These are phyloP conservation scores for Ceratobasidium papillatum DNA, from an alignment of 1,284 basidiomycete genomes.

Conservation along the genomic window DNA sequence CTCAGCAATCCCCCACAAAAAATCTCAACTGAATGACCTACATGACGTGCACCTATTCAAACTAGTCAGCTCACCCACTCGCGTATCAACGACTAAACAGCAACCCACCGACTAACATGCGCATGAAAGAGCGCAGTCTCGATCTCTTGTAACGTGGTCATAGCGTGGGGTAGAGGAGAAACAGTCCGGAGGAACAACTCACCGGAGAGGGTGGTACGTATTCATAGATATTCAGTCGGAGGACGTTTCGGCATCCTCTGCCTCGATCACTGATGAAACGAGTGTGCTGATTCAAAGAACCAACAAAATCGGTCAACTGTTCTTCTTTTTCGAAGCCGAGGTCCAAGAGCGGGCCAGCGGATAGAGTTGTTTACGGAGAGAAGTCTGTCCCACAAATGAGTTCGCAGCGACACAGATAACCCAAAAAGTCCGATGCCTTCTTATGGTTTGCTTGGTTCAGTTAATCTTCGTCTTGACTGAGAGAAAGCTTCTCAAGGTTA, in stretches of 20 bases:
- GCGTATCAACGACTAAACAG: neutral
- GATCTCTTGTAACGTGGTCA: neutral
- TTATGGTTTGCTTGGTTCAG: too few relatives aligned
- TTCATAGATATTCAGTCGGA: neutral
- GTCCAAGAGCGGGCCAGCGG: too few relatives aligned
- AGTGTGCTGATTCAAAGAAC: too few relatives aligned
- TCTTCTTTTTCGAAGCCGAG: too few relatives aligned
- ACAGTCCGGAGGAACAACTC: neutral
- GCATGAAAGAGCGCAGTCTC: constrained; percentile 26
- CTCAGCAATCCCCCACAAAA: neutral
- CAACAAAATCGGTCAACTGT: too few relatives aligned
- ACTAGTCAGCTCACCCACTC: neutral
- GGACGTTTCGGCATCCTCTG: neutral
- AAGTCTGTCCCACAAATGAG: too few relatives aligned
- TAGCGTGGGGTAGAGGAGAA: neutral
- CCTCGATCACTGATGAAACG: neutral
- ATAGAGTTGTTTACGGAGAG: too few relatives aligned
- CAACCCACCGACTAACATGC: constrained; percentile 19
- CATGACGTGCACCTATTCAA: constrained; percentile 29
- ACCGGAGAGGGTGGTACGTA: too few relatives aligned
- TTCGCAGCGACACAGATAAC: too few relatives aligned
- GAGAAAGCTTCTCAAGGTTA: too few relatives aligned
- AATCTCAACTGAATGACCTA: neutral
- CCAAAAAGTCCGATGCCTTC: too few relatives aligned
- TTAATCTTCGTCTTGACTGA: too few relatives aligned